These are phyloP conservation scores for Mycena polygramma DNA, from an alignment of 768 basidiomycete species.

Conservation along the genomic window DNA sequence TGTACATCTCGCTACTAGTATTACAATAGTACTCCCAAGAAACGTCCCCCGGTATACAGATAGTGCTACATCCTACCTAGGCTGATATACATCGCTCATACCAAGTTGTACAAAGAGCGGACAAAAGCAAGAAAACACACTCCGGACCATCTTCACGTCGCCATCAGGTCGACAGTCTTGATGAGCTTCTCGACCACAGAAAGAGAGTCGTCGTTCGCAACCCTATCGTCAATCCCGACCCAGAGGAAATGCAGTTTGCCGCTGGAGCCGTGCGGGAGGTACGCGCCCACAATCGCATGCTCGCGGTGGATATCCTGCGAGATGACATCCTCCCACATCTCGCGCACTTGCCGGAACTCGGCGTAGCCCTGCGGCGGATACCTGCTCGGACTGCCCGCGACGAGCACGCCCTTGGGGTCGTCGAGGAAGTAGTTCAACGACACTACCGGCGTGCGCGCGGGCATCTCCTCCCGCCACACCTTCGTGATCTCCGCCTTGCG, in stretches of 20 bases:
- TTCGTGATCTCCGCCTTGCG: conserved; percentile 32
- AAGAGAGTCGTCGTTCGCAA: conserved; percentile 8
- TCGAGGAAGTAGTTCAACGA: conserved; percentile 32
- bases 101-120: too few species aligned
- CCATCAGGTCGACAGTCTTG: conserved; percentile 26
- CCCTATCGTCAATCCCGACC: conserved; percentile 17
- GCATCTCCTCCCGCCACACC: conserved; percentile 30
- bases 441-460: conserved; percentile 28
- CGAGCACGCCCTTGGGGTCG: conserved; percentile 28
- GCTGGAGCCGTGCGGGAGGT: conserved; percentile 26
- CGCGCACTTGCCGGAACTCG: conserved; percentile 27
- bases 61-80: too few species aligned
- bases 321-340: conserved; percentile 33
- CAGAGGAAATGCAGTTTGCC: conserved; percentile 34
- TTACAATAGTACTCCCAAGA: too few species aligned
- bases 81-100: too few species aligned
- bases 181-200: conserved; percentile 32
- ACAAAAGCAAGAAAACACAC: too few species aligned
- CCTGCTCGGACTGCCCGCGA: conserved; percentile 27
- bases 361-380: conserved; percentile 31
- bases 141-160: too few species aligned
- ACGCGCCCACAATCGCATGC: conserved; percentile 28
- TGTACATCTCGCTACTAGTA: too few species aligned
- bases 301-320: conserved; percentile 31
- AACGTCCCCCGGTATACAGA: too few species aligned